These are phyloP conservation scores for Chaetomidium leptoderma DNA, from an alignment of 495 filamentous ascomycete genomes.

Conservation along the genomic window DNA sequence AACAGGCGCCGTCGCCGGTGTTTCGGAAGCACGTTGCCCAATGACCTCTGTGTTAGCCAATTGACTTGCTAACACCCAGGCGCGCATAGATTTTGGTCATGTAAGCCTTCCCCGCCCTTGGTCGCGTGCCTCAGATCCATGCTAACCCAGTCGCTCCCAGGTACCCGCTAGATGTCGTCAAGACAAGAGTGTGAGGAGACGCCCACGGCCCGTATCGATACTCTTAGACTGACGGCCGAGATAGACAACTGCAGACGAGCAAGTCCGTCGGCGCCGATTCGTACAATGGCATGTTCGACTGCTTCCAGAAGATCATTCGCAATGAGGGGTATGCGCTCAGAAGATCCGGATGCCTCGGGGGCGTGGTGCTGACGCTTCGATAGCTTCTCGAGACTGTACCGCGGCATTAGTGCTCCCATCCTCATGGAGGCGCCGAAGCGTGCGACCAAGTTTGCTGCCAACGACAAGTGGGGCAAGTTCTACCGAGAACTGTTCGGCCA, in stretches of 20 bases:
- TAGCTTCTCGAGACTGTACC: constrained; percentile 84
- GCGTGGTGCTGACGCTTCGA: constrained; percentile 16
- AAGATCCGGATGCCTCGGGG: neutral
- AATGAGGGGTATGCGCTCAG: constrained; percentile 74
- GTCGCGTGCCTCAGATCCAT: constrained; percentile 23
- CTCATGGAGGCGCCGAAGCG: constrained; percentile 99
- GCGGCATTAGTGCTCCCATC: constrained; percentile 92
- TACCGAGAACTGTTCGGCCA: constrained; percentile 80
- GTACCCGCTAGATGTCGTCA: constrained; percentile 98
- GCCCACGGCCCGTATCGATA: constrained; percentile 8
- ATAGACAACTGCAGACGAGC: constrained; percentile 81
- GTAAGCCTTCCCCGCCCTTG: constrained; percentile 44
- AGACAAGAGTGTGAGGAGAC: constrained; percentile 82
- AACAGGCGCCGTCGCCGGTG: constrained; percentile 30
- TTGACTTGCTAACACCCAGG: constrained; percentile 31
- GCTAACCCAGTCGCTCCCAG: constrained; percentile 43
- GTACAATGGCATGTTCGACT: constrained; percentile 97
- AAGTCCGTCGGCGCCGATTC: constrained; percentile 63
- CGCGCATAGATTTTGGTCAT: constrained; percentile 73
- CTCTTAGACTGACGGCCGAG: constrained; percentile 29
- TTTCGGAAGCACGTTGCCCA: constrained; percentile 26
- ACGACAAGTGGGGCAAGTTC: constrained; percentile 93
- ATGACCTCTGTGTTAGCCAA: constrained; percentile 11
- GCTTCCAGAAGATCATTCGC: constrained; percentile 90
- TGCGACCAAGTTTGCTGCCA: constrained; percentile 97